These are phyloP conservation scores for Monosporascus sp. DNA, from an alignment of 2,329 filamentous ascomycete species.

Conservation along the genomic window DNA sequence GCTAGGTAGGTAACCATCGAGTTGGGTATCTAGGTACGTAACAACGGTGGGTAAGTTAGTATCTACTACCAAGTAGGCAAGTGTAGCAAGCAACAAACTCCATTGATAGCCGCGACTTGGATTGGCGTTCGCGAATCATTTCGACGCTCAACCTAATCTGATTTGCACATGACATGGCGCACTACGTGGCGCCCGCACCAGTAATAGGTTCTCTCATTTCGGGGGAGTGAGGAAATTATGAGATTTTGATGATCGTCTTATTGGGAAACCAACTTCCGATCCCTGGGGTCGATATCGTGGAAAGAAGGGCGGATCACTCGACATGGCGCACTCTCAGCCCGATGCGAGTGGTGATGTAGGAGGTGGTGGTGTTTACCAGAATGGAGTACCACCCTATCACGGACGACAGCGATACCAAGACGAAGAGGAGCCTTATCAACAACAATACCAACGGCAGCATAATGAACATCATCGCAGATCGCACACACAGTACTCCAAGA, in stretches of 20 bases:
- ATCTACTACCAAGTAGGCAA: too few species aligned
- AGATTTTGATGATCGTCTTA: neutral
- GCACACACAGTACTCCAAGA: conserved; percentile 3
- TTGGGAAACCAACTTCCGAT: neutral
- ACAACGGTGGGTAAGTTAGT: too few species aligned
- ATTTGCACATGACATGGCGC: neutral
- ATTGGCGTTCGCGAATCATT: too few species aligned
- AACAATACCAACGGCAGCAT: conserved; percentile 7
- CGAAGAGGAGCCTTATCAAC: conserved; percentile 4
- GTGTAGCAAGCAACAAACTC: neutral
- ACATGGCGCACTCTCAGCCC: conserved; percentile 21
- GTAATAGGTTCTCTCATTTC: neutral
- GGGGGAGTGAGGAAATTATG: neutral
- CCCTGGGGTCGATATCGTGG: neutral
- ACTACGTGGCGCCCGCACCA: neutral
- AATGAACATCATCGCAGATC: neutral
- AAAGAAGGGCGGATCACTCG: neutral
- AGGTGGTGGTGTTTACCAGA: conserved; percentile 8
- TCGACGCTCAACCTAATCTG: too few species aligned
- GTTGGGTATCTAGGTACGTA: too few species aligned
- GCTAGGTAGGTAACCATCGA: too few species aligned
- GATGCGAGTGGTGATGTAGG: neutral
- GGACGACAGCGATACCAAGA: conserved; percentile 15
- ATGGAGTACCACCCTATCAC: conserved; percentile 21
- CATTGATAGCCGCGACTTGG: neutral